phyloP scores from a whole-genome alignment of 352 stramenopile genomes.

The Globisporangium ultimum region DNA sequence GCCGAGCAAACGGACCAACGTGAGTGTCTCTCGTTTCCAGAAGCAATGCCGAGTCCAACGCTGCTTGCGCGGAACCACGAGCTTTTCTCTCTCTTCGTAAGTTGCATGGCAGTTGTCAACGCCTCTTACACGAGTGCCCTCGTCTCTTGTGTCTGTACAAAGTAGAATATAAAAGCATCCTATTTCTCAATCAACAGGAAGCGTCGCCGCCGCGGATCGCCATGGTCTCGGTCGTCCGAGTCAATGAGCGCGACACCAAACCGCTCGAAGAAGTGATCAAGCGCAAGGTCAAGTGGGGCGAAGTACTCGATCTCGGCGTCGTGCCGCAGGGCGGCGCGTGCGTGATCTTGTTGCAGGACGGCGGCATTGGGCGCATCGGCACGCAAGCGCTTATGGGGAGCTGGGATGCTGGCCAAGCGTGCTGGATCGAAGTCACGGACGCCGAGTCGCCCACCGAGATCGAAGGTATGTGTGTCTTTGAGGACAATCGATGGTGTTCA shows the following conservation, averaged over 20 bases:
- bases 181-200: constrained; percentile 73
- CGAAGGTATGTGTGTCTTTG: constrained; percentile 27
- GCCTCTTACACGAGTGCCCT: constrained; percentile 9
- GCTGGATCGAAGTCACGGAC: constrained; percentile 76
- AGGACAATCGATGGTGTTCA: no score
- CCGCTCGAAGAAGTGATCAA: constrained; percentile 68
- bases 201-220: constrained; percentile 56
- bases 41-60: constrained; percentile 62
- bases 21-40: constrained; percentile 34
- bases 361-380: constrained; percentile 67
- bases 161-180: constrained; percentile 75
- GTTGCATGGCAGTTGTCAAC: constrained; percentile 25
- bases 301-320: constrained; percentile 70
- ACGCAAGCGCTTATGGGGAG: constrained; percentile 83
- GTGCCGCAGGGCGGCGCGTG: constrained; percentile 74
- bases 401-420: constrained; percentile 71
- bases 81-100: constrained; percentile 79
- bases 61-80: constrained; percentile 75
- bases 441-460: constrained; percentile 65
- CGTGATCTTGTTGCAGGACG: constrained; percentile 74
- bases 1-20: constrained; percentile 48
- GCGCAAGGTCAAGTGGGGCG: constrained; percentile 63
- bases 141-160: constrained; percentile 9
- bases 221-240: constrained; percentile 73
- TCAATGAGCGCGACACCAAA: constrained; percentile 55